Base-by-base conservation (phyloP, 2,329 filamentous ascomycete species). In the Volutella citrinella region DNA sequence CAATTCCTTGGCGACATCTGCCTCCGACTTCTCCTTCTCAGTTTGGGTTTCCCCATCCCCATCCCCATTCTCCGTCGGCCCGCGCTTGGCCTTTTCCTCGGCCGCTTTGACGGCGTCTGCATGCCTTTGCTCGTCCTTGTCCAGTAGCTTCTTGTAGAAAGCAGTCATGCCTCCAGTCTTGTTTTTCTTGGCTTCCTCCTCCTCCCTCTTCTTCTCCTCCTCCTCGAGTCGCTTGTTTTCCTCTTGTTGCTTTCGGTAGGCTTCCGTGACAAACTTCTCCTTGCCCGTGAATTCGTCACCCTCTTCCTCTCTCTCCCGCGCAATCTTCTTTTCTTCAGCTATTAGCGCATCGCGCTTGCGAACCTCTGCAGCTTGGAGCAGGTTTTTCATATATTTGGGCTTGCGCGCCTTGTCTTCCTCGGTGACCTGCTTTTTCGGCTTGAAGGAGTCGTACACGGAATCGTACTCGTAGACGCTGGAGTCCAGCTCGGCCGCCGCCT, bases 391-490 rank as follows among this genome's bases (percentile, higher is more conserved):
- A 64, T 93, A 93, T 50, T 85, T 87, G 2, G 87, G 83, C 48
- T 79, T 80, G 24, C 79, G 70, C 51, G 82, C 76, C 34, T 68
- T 68, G 27, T 69, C 68, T 28, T 68, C 66, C 7, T 70, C 71
- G 5, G 66, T 68, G 38, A 74, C 73, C 47, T 78, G 74, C 41
- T 80, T 77, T 39, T 80, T 72, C 12, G 78, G 76, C 46, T 87
- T 83, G 24, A 91, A 69, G 2, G 82, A 84, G 49, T 91, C 86
- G 64, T 88, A 90, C 15, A 87, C 84, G 3, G 75, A 76, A 57
- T 94, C 87, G 65, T 93, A 94, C 63, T 93, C 87, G 68, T 90
- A 93, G 48, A 93, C 81, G 30, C 78, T 82, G 3, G 84, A 68
- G 51, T 93, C 87, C 8, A 84, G 56, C 39, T 78, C 72, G 42